Conservation (phyloP, 768 basidiomycete genomes). For the Scleroderma bovista region DNA sequence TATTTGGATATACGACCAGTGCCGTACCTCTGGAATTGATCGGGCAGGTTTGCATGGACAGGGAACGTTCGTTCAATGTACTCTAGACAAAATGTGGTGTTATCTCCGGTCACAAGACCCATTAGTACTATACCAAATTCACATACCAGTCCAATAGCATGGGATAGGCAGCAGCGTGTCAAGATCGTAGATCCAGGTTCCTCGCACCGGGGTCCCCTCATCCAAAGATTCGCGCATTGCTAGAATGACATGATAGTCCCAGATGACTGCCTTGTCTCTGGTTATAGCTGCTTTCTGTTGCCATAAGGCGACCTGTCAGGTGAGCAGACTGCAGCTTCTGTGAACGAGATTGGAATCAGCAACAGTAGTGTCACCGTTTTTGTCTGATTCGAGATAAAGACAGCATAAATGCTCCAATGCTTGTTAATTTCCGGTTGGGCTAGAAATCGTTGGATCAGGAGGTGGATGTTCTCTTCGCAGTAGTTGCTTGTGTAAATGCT, state of each 20-base stretch:
- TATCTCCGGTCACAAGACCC: slow-evolving; percentile 6
- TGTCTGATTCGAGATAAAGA: slow-evolving; percentile 61
- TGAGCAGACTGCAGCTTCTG: slow-evolving; percentile 7
- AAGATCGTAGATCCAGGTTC: slow-evolving; percentile 64
- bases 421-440: slow-evolving; percentile 19
- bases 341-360: background rate
- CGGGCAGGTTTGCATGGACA: slow-evolving; percentile 21
- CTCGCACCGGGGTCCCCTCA: slow-evolving; percentile 3
- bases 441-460: slow-evolving; percentile 44
- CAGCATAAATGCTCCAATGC: slow-evolving; percentile 46
- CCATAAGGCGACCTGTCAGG: slow-evolving; percentile 57
- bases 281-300: slow-evolving; percentile 43
- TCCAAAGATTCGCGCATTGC: slow-evolving; percentile 36
- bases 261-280: slow-evolving; percentile 42
- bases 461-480: slow-evolving; percentile 73
- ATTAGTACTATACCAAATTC: background rate
- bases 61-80: slow-evolving; percentile 45
- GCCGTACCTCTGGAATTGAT: slow-evolving; percentile 41
- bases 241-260: slow-evolving; percentile 75
- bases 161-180: slow-evolving; percentile 52
- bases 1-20: background rate
- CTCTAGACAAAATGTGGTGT: slow-evolving; percentile 29
- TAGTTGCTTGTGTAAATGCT: slow-evolving; percentile 53
- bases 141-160: slow-evolving; percentile 45
- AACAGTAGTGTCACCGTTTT: slow-evolving; percentile 42